A percentile compares a stretch with the other conserved stretches of the same genome.
Evolutionary conservation across 805 yeast genomes (phyloP).

Genomic region (Wickerhamiella parazyma): DNA sequence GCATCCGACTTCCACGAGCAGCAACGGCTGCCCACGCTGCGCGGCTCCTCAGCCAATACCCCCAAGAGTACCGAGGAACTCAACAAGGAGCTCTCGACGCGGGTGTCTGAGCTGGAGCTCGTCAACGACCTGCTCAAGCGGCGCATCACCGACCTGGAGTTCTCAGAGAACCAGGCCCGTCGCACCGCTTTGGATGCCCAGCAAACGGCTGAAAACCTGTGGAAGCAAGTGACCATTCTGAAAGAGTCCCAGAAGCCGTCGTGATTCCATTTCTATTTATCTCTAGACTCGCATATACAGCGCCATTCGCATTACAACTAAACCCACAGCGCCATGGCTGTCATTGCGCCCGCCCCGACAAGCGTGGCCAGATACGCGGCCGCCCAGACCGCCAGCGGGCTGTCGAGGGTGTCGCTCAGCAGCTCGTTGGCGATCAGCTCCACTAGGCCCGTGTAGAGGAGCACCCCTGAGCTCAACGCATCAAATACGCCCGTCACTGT

Average conservation of each 20-base stretch:
- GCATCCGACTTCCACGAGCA: slow-evolving; percentile 15
- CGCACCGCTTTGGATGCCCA: slow-evolving; percentile 13
- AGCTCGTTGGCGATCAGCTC: slow-evolving; percentile 73
- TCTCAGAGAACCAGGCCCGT: slow-evolving; percentile 26
- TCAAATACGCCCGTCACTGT: slow-evolving; percentile 63
- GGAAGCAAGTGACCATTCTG: slow-evolving; percentile 8
- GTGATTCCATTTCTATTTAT: neutral
- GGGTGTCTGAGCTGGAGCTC: slow-evolving; percentile 76
- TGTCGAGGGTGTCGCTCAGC: slow-evolving; percentile 27
- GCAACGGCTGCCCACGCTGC: slow-evolving; percentile 4
- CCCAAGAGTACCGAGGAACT: slow-evolving; percentile 16
- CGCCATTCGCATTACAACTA: too few relatives aligned
- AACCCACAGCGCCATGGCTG: slow-evolving; percentile 53
- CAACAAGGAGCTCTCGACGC: slow-evolving; percentile 42
- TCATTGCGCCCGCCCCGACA: slow-evolving; percentile 48
- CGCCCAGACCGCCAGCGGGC: slow-evolving; percentile 15
- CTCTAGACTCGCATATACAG: too few relatives aligned
- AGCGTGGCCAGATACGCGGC: slow-evolving; percentile 26
- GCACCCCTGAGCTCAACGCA: slow-evolving; percentile 63
- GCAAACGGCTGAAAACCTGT: slow-evolving; percentile 9
- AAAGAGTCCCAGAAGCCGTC: neutral
- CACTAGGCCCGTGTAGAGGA: slow-evolving; percentile 63
- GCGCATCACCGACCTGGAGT: slow-evolving; percentile 69
- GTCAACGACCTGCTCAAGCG: slow-evolving; percentile 81
- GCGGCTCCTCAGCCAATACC: neutral